These are phyloP conservation scores for Mycosphaerella arachidis DNA, from an alignment of 2,329 filamentous ascomycete genomes.

Conservation along the genomic window DNA sequence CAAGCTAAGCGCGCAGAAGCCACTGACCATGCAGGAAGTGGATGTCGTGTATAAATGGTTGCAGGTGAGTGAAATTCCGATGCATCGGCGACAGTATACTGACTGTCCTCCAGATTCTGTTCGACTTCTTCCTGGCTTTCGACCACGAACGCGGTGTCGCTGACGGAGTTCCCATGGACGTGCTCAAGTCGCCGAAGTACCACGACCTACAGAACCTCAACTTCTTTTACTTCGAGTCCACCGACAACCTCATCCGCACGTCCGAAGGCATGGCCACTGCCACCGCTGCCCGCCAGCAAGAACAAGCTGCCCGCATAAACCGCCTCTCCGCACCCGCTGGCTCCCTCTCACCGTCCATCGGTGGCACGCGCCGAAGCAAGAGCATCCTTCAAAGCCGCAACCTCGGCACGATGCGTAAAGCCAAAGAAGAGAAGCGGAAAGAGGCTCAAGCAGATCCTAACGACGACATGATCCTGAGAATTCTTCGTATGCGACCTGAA, in stretches of 20 bases:
- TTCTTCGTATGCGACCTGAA: constrained; percentile 90
- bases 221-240: constrained; percentile 97
- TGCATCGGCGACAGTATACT: not conserved
- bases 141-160: constrained; percentile 80
- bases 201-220: constrained; percentile 93
- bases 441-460: constrained; percentile 94
- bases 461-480: constrained; percentile 96
- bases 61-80: constrained; percentile 41
- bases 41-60: constrained; percentile 96
- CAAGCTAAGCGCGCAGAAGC: constrained; percentile 81
- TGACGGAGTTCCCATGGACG: constrained; percentile 81
- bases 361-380: constrained; percentile 42
- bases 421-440: constrained; percentile 91
- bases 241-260: constrained; percentile 86
- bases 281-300: constrained; percentile 71
- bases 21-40: constrained; percentile 78
- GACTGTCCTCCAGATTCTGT: constrained; percentile 54
- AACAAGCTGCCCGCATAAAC: constrained; percentile 47
- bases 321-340: constrained; percentile 64
- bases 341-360: constrained; percentile 53
- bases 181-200: constrained; percentile 96
- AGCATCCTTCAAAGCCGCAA: constrained; percentile 89
- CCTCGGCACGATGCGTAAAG: constrained; percentile 90
- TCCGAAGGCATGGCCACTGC: constrained; percentile 93
- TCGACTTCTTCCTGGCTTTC: constrained; percentile 90